Evolutionary conservation across 108 stramenopile species (phyloP), one percentile per base, ranked within the genome.

Genomic region (Pseudonitzschia multistriata): DNA sequence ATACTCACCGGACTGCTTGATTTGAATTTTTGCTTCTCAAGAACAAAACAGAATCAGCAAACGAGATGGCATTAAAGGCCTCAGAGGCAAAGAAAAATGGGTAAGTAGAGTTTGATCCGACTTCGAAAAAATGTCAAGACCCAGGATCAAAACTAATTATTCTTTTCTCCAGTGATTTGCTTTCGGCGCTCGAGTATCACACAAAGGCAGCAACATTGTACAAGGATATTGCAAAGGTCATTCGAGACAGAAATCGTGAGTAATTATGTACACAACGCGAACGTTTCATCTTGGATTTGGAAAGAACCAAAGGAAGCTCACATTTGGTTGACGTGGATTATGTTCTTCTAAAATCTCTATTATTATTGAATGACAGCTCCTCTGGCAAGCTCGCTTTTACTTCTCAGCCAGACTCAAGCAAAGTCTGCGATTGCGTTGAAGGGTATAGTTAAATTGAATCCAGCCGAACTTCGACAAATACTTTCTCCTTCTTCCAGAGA

Each of bases 361-460:
- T 14, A 27, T 25, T 3, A 27, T 55, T 30, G 3, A 34, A 19
- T 21, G 15, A 30, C 52, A 78, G 74, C 68, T 6, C 67, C 79
- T 14, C 66, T 87, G 33, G 69, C 78, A 37, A 70, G 75, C 52
- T 77, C 82, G 4, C 36, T 87, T 31, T 67, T 87, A n/a, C 60
- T 83, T n/a, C 57, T 83, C 15, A 87, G 86, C 74, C 82, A 87
- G 68, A 70, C 80, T 34, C 82, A 87, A 56, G 82, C 82, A 34
- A 78, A 73, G 49, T 71, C 75, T 22, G 86, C 82, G 19, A 48
- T 83, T 35, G 76, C 79, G 37, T 54, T 81, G 3, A 79, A 79
- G 49, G 40, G 64, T 3, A 67, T 79, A 1, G 54, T 80, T 4
- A 78, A 76, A 50, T 68, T 76, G 3, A 74, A 59, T 21, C 59